phyloP scores from a whole-genome alignment of 768 basidiomycete genomes.

The Hericium alpestre region DNA sequence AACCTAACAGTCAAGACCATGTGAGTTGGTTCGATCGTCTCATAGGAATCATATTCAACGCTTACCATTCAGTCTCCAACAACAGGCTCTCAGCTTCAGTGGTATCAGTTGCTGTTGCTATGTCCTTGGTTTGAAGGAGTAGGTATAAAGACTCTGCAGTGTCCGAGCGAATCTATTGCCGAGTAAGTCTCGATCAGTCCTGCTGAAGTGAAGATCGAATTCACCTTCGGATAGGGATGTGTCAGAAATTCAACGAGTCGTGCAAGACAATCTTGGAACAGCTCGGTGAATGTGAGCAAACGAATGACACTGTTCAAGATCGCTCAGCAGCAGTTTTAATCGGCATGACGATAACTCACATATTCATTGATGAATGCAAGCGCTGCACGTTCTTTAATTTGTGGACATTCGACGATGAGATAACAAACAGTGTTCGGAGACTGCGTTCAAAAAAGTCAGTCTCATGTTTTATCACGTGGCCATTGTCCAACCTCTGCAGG shows the following conservation, averaged over 20 bases:
- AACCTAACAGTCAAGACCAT: conserved; percentile 1
- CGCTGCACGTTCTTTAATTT: conserved; percentile 77
- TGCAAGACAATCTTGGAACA: conserved; percentile 34
- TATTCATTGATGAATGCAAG: conserved; percentile 72
- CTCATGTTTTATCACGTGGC: not conserved
- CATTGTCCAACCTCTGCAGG: conserved; percentile 35
- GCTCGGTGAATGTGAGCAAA: conserved; percentile 40
- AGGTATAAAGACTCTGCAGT: conserved; percentile 80
- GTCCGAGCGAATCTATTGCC: conserved; percentile 60
- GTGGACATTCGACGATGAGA: conserved; percentile 52
- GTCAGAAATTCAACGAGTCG: conserved; percentile 52
- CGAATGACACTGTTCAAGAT: conserved; percentile 45
- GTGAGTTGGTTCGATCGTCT: not conserved
- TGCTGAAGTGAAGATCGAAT: conserved; percentile 14
- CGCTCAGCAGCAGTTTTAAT: not conserved
- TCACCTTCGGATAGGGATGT: conserved; percentile 75
- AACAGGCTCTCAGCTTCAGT: conserved; percentile 59
- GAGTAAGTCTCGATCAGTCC: conserved; percentile 5
- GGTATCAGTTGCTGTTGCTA: conserved; percentile 48
- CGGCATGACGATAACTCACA: conserved; percentile 37
- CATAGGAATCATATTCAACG: no score
- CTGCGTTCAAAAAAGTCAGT: conserved; percentile 24
- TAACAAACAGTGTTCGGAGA: conserved; percentile 38
- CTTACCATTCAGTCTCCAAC: conserved; percentile 74
- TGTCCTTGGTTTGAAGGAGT: conserved; percentile 58